A percentile compares a stretch with the other conserved stretches of the same genome.
phyloP scores from a whole-genome alignment of 2,329 filamentous ascomycete genomes.

The Lecanosticta acicola region DNA sequence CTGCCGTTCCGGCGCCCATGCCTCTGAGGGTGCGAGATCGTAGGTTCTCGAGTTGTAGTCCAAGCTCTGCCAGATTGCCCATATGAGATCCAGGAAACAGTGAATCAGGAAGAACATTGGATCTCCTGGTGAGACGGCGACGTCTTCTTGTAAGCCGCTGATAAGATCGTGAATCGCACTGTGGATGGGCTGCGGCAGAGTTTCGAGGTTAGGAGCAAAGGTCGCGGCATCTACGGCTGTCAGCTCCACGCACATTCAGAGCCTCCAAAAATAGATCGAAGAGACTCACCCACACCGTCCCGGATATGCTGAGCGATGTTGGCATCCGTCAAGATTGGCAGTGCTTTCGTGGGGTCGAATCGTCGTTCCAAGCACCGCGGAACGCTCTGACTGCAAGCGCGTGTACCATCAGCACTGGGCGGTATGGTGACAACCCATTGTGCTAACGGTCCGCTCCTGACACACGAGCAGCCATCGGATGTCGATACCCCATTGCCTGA shows the following conservation, averaged over 20 bases:
- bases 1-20: neutral
- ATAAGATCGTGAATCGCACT: constrained; percentile 20
- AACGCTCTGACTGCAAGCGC: constrained; percentile 23
- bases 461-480: neutral
- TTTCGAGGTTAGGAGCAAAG: neutral
- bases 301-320: constrained; percentile 6
- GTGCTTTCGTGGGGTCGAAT: constrained; percentile 2
- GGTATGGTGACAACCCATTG: constrained; percentile 44
- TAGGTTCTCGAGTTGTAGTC: constrained; percentile 32
- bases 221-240: neutral
- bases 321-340: neutral
- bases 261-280: neutral
- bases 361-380: constrained; percentile 32
- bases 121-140: constrained; percentile 40
- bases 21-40: neutral
- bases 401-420: constrained; percentile 36
- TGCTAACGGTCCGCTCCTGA: constrained; percentile 20
- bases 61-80: constrained; percentile 46
- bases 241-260: neutral
- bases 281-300: neutral
- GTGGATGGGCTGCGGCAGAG: constrained; percentile 7
- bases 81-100: constrained; percentile 38
- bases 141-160: constrained; percentile 43
- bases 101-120: constrained; percentile 48
- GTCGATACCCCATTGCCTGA: constrained; percentile 22